phyloP scores from a whole-genome alignment of 192 early-diverging fungal genomes.

The Cetraspora pellucida region DNA sequence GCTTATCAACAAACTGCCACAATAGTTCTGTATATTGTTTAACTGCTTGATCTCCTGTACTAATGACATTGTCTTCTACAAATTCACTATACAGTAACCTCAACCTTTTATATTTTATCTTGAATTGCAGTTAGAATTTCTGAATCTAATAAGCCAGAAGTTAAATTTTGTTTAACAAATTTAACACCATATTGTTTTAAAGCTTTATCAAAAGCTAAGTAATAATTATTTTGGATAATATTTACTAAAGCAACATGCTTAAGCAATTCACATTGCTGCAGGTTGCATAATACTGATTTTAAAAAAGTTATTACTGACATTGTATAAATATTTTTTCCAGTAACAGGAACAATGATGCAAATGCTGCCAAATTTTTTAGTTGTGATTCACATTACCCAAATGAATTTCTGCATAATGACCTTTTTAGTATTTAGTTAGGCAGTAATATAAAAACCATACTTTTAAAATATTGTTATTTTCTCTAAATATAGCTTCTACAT shows the following conservation, averaged over 20 bases:
- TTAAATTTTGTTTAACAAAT: constrained; percentile 22
- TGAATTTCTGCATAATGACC: background rate
- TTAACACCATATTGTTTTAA: background rate
- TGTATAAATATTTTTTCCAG: constrained; percentile 3
- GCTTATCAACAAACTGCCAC: too few relatives aligned
- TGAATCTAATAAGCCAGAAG: background rate
- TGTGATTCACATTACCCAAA: background rate
- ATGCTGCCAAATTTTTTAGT: background rate
- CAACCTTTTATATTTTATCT: too few relatives aligned
- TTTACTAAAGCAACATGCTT: background rate
- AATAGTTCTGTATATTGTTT: too few relatives aligned
- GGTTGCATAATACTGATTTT: background rate
- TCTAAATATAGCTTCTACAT: background rate
- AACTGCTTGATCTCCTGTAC: too few relatives aligned
- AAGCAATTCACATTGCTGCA: background rate
- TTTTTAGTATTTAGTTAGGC: constrained; percentile 1
- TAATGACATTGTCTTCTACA: too few relatives aligned
- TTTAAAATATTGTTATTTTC: constrained; percentile 2
- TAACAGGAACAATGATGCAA: constrained; percentile 10
- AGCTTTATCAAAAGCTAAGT: constrained; percentile 16
- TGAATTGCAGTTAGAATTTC: too few relatives aligned
- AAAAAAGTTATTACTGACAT: constrained; percentile 1
- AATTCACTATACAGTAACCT: too few relatives aligned
- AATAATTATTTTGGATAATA: constrained; percentile 1
- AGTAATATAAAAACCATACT: constrained; percentile 22